Evolutionary conservation across 164 flowering plant genomes (phyloP).

Genomic region (Umbilicus rupestris): DNA sequence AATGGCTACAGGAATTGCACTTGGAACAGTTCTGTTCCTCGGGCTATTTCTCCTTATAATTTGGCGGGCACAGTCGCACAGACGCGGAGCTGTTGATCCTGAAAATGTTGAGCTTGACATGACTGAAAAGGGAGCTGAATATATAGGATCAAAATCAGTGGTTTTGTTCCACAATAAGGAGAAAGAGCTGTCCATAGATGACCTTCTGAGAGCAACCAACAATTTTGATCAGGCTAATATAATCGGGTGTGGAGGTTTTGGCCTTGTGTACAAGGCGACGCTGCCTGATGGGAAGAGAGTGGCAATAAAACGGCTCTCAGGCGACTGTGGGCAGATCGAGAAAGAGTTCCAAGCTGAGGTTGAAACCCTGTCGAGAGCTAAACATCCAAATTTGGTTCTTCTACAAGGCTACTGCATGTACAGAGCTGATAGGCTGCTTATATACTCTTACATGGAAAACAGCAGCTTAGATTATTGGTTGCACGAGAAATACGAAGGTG

Average conservation of each 20-base stretch:
- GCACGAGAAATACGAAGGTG: constrained; percentile 8
- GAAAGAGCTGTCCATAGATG: constrained; percentile 7
- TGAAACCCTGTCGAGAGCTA: constrained; percentile 7
- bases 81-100: constrained; percentile 8
- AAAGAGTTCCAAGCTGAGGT: constrained; percentile 10
- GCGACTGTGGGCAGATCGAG: constrained; percentile 10
- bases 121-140: background rate
- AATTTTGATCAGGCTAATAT: constrained; percentile 9
- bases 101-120: background rate
- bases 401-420: constrained; percentile 8
- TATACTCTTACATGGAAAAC: constrained; percentile 10
- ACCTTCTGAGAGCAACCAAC: constrained; percentile 6
- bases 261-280: constrained; percentile 10
- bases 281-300: constrained; percentile 8
- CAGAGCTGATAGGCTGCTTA: constrained; percentile 4
- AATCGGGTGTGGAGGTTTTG: constrained; percentile 10
- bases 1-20: constrained; percentile 4
- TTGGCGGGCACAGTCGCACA: constrained; percentile 2
- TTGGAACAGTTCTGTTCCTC: constrained; percentile 8
- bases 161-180: constrained; percentile 7
- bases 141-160: constrained; percentile 6
- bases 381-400: constrained; percentile 8
- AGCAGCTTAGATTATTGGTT: constrained; percentile 10
- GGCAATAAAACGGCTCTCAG: constrained; percentile 8
- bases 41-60: background rate